A percentile compares a stretch with the other conserved stretches of the same genome.
Conservation (phyloP, 345 rosid species). For the Punica granatum region DNA sequence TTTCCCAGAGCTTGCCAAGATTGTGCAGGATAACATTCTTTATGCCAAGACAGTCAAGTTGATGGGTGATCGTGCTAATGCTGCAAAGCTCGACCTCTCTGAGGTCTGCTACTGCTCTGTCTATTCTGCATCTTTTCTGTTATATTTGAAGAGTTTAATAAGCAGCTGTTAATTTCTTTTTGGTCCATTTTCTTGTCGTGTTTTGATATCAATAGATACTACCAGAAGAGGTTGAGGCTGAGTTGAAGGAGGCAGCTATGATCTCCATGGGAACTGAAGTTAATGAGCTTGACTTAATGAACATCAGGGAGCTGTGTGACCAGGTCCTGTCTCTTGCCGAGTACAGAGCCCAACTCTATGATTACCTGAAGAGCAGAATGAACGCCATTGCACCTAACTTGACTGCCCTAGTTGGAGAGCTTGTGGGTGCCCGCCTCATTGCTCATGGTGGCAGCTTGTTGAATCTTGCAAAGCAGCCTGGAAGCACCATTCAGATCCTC, state of each 20-base stretch:
- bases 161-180: neutral
- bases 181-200: neutral
- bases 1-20: constrained; percentile 95
- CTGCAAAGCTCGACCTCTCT: constrained; percentile 83
- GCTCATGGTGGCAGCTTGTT: constrained; percentile 92
- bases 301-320: constrained; percentile 74
- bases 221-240: constrained; percentile 63
- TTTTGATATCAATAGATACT: constrained; percentile 34
- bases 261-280: constrained; percentile 96
- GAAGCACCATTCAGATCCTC: constrained; percentile 87
- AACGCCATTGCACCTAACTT: constrained; percentile 88
- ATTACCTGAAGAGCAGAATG: constrained; percentile 86
- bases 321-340: constrained; percentile 81
- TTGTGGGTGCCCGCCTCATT: constrained; percentile 90
- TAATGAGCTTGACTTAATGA: constrained; percentile 66
- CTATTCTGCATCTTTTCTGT: neutral
- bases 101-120: constrained; percentile 29
- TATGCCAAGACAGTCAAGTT: constrained; percentile 82
- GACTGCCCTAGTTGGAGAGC: constrained; percentile 93
- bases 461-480: constrained; percentile 92
- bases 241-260: constrained; percentile 72
- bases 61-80: constrained; percentile 76
- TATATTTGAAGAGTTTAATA: neutral
- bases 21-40: constrained; percentile 65
- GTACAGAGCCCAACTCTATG: constrained; percentile 86